phyloP scores from a whole-genome alignment of 2,329 filamentous ascomycete genomes.

The Chaetomiaceae sp. region DNA sequence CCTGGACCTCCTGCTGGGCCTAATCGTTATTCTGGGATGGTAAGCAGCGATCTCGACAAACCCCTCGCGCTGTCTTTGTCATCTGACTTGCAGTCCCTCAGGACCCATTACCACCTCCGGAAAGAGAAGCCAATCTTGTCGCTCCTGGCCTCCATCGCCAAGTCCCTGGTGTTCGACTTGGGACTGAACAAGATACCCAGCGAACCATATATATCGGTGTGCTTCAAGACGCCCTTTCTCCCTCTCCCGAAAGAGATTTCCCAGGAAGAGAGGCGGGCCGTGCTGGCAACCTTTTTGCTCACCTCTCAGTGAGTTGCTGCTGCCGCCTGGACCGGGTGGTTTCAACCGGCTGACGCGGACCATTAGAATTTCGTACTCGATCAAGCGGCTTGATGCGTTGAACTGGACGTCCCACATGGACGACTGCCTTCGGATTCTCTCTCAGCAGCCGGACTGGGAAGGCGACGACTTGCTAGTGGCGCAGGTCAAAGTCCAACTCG shows the following conservation, averaged over 20 bases:
- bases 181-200: conserved; percentile 36
- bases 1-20: conserved; percentile 47
- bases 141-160: conserved; percentile 38
- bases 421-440: conserved; percentile 45
- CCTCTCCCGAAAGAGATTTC: conserved; percentile 32
- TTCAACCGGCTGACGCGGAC: conserved; percentile 2
- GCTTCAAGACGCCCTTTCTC: conserved; percentile 27
- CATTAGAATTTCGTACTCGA: conserved; percentile 23
- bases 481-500: conserved; percentile 36
- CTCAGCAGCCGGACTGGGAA: conserved; percentile 38
- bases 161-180: conserved; percentile 41
- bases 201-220: conserved; percentile 30
- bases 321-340: not conserved
- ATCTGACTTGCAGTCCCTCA: conserved; percentile 13
- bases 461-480: conserved; percentile 44
- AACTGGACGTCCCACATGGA: conserved; percentile 55
- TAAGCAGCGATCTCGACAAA: conserved; percentile 21
- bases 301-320: conserved; percentile 31
- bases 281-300: conserved; percentile 42
- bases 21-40: conserved; percentile 43
- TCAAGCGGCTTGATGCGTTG: conserved; percentile 45
- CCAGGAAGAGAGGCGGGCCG: conserved; percentile 44
- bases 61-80: not conserved
- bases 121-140: conserved; percentile 39
- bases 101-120: conserved; percentile 34